Conservation (phyloP, 2,329 filamentous ascomycete species). For the Torrubiellomyces zombiae region DNA sequence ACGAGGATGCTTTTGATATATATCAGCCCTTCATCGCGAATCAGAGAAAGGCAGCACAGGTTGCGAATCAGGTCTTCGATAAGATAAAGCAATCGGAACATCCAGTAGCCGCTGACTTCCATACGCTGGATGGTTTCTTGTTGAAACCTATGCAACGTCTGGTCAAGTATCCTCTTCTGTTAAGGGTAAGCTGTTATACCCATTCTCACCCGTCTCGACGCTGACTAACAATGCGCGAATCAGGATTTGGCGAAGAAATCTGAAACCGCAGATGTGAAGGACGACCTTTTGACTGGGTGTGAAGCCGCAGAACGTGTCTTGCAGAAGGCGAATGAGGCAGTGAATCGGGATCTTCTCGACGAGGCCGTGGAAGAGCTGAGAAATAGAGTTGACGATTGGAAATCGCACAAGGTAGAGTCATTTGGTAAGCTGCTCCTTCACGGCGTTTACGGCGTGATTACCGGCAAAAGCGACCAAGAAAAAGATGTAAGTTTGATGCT, state of each 20-base stretch:
- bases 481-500: constrained; percentile 54
- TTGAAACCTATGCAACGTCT: constrained; percentile 93
- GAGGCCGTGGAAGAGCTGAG: constrained; percentile 74
- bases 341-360: constrained; percentile 71
- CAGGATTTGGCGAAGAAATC: constrained; percentile 79
- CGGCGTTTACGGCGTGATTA: constrained; percentile 82
- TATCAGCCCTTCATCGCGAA: constrained; percentile 98
- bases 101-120: constrained; percentile 70
- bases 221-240: no score
- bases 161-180: constrained; percentile 81
- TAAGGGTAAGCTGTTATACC: constrained; percentile 63
- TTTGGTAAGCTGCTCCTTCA: constrained; percentile 81
- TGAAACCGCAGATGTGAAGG: constrained; percentile 52
- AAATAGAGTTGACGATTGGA: constrained; percentile 87
- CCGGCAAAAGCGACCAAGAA: constrained; percentile 76
- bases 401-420: constrained; percentile 75
- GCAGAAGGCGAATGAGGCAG: constrained; percentile 74
- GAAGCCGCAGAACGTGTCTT: constrained; percentile 70
- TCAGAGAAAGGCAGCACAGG: constrained; percentile 73
- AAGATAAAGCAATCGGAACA: constrained; percentile 65
- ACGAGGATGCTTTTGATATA: constrained; percentile 76
- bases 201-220: no score
- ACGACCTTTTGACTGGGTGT: constrained; percentile 61
- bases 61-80: constrained; percentile 73
- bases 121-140: constrained; percentile 79